phyloP scores from a whole-genome alignment of 345 rosid genomes.

The Ricinus communis region DNA sequence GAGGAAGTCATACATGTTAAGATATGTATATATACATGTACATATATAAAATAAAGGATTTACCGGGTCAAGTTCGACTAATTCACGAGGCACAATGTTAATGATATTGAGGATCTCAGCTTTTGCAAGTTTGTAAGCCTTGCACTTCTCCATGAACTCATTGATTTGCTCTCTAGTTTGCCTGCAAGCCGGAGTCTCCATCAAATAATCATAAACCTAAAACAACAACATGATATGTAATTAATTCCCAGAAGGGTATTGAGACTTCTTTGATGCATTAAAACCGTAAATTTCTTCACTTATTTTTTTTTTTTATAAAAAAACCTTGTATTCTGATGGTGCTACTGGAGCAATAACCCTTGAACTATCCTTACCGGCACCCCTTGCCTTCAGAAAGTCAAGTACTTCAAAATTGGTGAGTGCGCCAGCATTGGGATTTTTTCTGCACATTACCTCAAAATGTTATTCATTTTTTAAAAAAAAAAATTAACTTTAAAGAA shows the following conservation, averaged over 20 bases:
- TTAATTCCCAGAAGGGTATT: not conserved
- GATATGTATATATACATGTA: too few relatives aligned
- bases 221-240: not conserved
- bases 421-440: constrained; percentile 62
- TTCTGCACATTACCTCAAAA: constrained; percentile 39
- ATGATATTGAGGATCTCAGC: constrained; percentile 77
- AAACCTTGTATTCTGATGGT: constrained; percentile 74
- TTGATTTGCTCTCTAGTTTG: constrained; percentile 59
- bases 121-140: constrained; percentile 62
- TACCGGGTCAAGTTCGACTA: constrained; percentile 61
- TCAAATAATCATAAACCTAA: constrained; percentile 73
- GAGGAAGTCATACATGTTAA: not conserved
- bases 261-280: not conserved
- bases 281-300: not conserved
- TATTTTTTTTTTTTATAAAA: too few relatives aligned
- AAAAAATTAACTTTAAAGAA: not conserved
- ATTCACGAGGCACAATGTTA: constrained; percentile 53
- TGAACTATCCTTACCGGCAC: constrained; percentile 68
- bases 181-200: constrained; percentile 51
- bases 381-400: constrained; percentile 62
- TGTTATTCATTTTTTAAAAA: too few relatives aligned
- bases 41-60: constrained; percentile 9
- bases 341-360: constrained; percentile 60
- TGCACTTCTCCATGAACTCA: constrained; percentile 51
- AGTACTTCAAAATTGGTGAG: constrained; percentile 77